Conservation (phyloP, 2,329 filamentous ascomycete species). For the Mycosphaerelloides madeirae region DNA sequence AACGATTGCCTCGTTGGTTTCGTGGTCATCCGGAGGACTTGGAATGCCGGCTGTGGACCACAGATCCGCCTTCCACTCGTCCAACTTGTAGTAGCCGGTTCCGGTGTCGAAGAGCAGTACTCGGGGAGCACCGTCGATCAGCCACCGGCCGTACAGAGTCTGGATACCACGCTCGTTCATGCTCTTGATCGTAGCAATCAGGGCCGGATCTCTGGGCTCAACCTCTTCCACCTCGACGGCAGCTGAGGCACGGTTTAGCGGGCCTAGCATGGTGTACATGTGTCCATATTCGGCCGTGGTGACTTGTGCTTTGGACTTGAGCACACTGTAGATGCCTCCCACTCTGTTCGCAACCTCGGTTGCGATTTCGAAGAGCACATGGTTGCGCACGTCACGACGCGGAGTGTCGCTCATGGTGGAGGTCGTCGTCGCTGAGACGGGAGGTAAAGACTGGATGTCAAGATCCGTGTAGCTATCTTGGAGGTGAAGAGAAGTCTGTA, state of each 20-base stretch:
- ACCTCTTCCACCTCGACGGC: conserved; percentile 97
- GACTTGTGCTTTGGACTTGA: conserved; percentile 97
- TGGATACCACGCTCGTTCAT: conserved; percentile 91
- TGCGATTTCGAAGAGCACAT: conserved; percentile 92
- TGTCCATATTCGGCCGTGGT: conserved; percentile 98
- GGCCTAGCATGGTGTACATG: conserved; percentile 89
- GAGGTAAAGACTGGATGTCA: conserved; percentile 4
- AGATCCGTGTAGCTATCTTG: conserved; percentile 1
- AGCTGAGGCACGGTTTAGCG: conserved; percentile 85
- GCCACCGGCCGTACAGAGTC: conserved; percentile 90
- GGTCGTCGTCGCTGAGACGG: conserved; percentile 1
- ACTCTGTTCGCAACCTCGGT: conserved; percentile 98
- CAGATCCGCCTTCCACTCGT: conserved; percentile 96
- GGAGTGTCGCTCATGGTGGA: conserved; percentile 34
- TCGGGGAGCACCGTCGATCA: conserved; percentile 92
- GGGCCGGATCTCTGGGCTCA: conserved; percentile 72
- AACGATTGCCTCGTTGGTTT: conserved; percentile 96
- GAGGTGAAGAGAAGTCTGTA: conserved; percentile 1
- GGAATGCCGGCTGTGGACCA: conserved; percentile 93
- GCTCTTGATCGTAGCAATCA: conserved; percentile 77
- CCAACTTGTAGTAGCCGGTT: conserved; percentile 81
- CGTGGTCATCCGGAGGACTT: conserved; percentile 83
- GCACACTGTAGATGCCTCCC: conserved; percentile 96
- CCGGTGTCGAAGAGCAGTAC: conserved; percentile 94
- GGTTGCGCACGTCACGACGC: conserved; percentile 78